Conservation (phyloP, 2,329 filamentous ascomycete species). For the Aspergillus sclerotialis region DNA sequence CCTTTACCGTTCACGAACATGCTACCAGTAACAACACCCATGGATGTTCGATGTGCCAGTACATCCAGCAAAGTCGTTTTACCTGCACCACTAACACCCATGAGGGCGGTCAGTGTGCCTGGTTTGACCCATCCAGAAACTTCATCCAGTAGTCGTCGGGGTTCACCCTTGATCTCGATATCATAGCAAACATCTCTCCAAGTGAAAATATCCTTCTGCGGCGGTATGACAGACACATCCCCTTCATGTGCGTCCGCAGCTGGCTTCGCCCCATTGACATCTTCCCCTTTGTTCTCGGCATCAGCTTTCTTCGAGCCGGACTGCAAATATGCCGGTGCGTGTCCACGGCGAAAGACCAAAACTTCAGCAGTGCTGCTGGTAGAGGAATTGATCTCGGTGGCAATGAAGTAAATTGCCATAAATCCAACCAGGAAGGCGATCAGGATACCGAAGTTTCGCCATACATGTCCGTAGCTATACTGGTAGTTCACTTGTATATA, state of each 20-base stretch:
- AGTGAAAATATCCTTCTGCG: conserved; percentile 68
- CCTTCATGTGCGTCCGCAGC: neutral
- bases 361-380: conserved; percentile 70
- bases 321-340: conserved; percentile 6
- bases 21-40: conserved; percentile 79
- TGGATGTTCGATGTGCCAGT: conserved; percentile 72
- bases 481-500: conserved; percentile 50
- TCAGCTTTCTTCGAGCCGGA: conserved; percentile 2
- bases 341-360: conserved; percentile 62
- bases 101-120: conserved; percentile 78
- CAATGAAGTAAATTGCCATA: conserved; percentile 52
- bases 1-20: conserved; percentile 70
- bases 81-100: conserved; percentile 83
- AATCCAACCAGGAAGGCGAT: conserved; percentile 57
- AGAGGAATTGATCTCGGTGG: conserved; percentile 41
- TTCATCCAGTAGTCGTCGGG: conserved; percentile 68
- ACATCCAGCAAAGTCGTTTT: conserved; percentile 86
- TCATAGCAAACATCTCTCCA: conserved; percentile 77
- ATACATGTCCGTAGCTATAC: conserved; percentile 55
- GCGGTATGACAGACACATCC: conserved; percentile 37
- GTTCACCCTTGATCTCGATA: conserved; percentile 67
- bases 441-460: conserved; percentile 64
- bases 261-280: neutral
- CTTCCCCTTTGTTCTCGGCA: conserved; percentile 1
- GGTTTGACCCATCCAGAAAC: conserved; percentile 92